These are phyloP conservation scores for Thalassiosira livingstoniorum DNA, from an alignment of 352 stramenopile genomes.

Conservation along the genomic window DNA sequence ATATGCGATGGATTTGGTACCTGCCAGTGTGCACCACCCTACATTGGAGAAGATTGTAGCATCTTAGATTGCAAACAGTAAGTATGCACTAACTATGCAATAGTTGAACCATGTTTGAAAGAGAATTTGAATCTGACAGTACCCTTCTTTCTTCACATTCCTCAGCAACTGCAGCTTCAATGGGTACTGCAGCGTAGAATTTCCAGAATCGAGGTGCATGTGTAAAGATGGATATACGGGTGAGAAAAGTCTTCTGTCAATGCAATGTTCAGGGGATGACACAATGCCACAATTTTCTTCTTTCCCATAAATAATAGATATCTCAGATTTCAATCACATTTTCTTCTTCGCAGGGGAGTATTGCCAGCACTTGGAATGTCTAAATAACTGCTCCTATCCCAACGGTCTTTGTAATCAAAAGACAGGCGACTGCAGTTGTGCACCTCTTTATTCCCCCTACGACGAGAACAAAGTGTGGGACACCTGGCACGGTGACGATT, in stretches of 20 bases:
- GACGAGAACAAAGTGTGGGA: conserved; percentile 89
- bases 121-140: no score
- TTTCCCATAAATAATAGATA: no score
- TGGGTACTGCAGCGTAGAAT: conserved; percentile 96
- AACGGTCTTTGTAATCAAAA: conserved; percentile 92
- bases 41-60: conserved; percentile 92
- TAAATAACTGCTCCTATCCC: conserved; percentile 97
- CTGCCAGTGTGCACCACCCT: conserved; percentile 94
- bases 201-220: conserved; percentile 93
- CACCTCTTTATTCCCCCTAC: conserved; percentile 93
- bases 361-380: conserved; percentile 93
- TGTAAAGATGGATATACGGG: conserved; percentile 92
- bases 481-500: conserved; percentile 81
- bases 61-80: conserved; percentile 93
- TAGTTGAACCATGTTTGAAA: no score
- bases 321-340: conserved; percentile 75
- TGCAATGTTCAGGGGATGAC: no score
- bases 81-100: no score
- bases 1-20: conserved; percentile 96
- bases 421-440: conserved; percentile 90
- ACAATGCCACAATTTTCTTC: no score
- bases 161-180: conserved; percentile 93
- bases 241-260: conserved; percentile 12
- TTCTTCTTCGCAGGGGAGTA: conserved; percentile 85
- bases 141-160: no score